These are phyloP conservation scores for Xanthoparmelia taractica DNA, from an alignment of 495 filamentous ascomycete genomes.

Conservation along the genomic window DNA sequence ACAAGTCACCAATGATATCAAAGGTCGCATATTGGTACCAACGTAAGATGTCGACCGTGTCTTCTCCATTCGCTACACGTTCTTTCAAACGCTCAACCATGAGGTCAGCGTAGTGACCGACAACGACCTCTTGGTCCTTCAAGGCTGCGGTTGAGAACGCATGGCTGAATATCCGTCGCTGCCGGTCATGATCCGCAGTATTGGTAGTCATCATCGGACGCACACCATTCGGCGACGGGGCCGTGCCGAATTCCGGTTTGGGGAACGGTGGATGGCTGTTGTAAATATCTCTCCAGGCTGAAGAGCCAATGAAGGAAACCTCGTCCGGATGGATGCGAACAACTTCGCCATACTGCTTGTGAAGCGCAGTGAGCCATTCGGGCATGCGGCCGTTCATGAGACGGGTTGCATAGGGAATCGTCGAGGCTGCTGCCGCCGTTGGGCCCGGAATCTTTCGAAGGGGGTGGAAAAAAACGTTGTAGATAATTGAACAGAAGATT, in stretches of 20 bases:
- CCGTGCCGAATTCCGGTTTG: background rate
- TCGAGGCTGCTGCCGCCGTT: background rate
- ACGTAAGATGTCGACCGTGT: background rate
- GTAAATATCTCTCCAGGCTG: background rate
- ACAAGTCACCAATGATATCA: constrained; percentile 52
- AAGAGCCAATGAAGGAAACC: background rate
- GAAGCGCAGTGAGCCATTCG: background rate
- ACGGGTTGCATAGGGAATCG: background rate
- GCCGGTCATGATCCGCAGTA: constrained; percentile 35
- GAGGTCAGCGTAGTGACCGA: constrained; percentile 35
- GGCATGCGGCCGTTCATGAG: background rate
- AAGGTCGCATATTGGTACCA: constrained; percentile 28
- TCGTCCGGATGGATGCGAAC: background rate
- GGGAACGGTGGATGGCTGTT: background rate
- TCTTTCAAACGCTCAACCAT: constrained; percentile 26
- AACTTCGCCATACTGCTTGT: background rate
- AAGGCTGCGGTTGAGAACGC: constrained; percentile 45
- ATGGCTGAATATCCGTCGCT: constrained; percentile 37
- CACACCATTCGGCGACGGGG: background rate
- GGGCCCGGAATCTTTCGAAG: background rate
- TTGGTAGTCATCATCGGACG: constrained; percentile 19
- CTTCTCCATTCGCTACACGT: background rate
- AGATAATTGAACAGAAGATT: background rate
- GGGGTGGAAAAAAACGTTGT: background rate
- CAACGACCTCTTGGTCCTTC: constrained; percentile 39